Conservation (phyloP, 257 asterid genomes). For the Ligustrum vulgare region DNA sequence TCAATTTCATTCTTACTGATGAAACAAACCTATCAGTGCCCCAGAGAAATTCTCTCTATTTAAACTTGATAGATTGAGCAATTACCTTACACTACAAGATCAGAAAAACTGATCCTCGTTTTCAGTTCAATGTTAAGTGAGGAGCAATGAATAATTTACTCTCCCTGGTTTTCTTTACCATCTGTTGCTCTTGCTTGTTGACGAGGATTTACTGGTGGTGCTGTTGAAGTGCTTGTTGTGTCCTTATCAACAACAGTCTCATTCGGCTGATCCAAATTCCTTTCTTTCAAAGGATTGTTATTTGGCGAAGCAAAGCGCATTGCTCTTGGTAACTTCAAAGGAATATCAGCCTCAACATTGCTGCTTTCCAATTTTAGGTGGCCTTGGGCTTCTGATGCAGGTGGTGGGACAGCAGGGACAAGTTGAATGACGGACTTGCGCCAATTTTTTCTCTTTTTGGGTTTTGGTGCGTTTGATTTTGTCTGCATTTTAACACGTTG, state of each 20-base stretch:
- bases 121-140: neutral
- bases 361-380: conserved; percentile 44
- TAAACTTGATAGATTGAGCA: neutral
- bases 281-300: conserved; percentile 64
- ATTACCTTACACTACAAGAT: neutral
- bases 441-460: conserved; percentile 73
- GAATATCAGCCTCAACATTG: conserved; percentile 41
- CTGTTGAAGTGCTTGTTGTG: conserved; percentile 27
- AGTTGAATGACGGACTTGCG: conserved; percentile 74
- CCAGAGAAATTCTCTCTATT: too few relatives aligned
- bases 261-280: conserved; percentile 48
- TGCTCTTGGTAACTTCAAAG: conserved; percentile 73
- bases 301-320: conserved; percentile 53
- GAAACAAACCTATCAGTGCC: neutral
- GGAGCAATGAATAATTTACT: conserved; percentile 7
- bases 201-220: conserved; percentile 45
- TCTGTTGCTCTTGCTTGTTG: conserved; percentile 32
- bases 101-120: conserved; percentile 7
- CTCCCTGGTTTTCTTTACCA: conserved; percentile 66
- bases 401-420: conserved; percentile 59
- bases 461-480: conserved; percentile 56
- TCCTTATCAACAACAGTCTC: conserved; percentile 39
- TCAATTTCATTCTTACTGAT: neutral
- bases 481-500: conserved; percentile 43
- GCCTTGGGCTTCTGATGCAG: conserved; percentile 37